These are phyloP conservation scores for Candolleomyces efflorescens DNA, from an alignment of 768 basidiomycete species.

Conservation along the genomic window DNA sequence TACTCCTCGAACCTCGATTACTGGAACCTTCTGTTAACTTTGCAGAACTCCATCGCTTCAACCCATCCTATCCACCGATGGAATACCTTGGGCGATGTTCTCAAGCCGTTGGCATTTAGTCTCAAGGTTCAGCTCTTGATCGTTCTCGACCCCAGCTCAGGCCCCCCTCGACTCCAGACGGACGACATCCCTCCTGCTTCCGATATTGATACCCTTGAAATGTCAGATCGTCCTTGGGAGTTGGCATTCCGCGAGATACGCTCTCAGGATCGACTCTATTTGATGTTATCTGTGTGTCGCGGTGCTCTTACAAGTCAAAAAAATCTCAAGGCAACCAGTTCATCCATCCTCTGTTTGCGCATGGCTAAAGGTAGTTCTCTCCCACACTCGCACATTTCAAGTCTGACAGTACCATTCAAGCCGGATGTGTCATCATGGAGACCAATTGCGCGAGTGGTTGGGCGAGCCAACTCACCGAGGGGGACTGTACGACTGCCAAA, in stretches of 20 bases:
- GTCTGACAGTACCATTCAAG: neutral
- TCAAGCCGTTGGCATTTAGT: neutral
- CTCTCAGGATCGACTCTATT: neutral
- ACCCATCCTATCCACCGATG: neutral
- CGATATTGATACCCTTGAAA: neutral
- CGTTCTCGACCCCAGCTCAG: neutral
- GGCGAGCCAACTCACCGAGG: too few species aligned
- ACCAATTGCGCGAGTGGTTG: too few species aligned
- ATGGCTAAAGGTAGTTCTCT: neutral
- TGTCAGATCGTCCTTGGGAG: conserved; percentile 1
- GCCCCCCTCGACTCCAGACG: too few species aligned
- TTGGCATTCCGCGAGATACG: neutral
- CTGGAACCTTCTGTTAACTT: neutral
- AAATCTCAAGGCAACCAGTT: neutral
- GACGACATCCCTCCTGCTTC: too few species aligned
- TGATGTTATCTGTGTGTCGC: neutral
- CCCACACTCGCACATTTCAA: neutral
- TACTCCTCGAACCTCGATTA: neutral
- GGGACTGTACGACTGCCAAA: too few species aligned
- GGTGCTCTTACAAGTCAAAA: neutral
- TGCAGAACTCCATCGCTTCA: neutral
- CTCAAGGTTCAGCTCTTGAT: neutral
- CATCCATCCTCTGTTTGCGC: neutral
- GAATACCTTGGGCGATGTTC: neutral
- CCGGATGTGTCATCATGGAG: neutral